A percentile compares a stretch with the other conserved stretches of the same genome.
Evolutionary conservation across 179 eudicot species (phyloP).

Genomic region (Vitellaria paradoxa): DNA sequence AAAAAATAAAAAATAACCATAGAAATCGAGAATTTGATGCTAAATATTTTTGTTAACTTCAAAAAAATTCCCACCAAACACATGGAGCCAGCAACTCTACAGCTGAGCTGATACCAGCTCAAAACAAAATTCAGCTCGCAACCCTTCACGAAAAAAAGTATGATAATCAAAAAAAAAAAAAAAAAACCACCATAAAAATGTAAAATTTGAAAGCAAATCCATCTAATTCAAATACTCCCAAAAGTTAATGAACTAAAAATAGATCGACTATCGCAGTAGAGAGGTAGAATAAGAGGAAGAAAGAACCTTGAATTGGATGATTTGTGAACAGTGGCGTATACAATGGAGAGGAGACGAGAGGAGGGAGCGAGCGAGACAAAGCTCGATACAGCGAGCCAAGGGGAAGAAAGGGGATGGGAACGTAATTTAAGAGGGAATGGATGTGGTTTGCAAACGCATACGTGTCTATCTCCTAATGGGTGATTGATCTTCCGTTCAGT

Average conservation of each 20-base stretch:
- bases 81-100: background rate
- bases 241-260: background rate
- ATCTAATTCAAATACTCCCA: background rate
- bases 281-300: background rate
- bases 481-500: background rate
- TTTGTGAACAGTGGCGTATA: background rate
- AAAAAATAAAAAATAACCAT: no score
- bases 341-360: background rate
- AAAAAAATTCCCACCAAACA: background rate
- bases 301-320: background rate
- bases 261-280: background rate
- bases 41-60: background rate
- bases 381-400: background rate
- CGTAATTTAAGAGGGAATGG: background rate
- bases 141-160: background rate
- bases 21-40: background rate
- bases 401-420: background rate
- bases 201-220: background rate
- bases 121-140: slow-evolving; percentile 4
- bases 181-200: background rate
- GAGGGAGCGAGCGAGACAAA: background rate
- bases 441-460: slow-evolving; percentile 8
- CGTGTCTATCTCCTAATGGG: slow-evolving; percentile 7
- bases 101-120: background rate
- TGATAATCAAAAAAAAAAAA: background rate